These are phyloP conservation scores for Lyophyllum decastes DNA, from an alignment of 768 basidiomycete species.

Conservation along the genomic window DNA sequence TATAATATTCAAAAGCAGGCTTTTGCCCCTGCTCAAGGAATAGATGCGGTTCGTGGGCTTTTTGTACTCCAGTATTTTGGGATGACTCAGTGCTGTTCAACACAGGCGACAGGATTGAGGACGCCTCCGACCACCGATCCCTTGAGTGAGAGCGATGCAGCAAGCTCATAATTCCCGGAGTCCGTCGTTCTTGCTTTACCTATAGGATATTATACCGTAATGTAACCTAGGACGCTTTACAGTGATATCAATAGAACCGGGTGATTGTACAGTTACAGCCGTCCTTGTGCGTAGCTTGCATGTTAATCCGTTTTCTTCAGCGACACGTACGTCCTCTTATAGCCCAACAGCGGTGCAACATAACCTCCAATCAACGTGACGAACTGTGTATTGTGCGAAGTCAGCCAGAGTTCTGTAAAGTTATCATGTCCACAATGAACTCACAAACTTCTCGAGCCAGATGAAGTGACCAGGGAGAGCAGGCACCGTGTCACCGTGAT, in stretches of 20 bases:
- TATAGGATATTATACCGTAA: background rate
- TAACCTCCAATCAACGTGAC: constrained; percentile 29
- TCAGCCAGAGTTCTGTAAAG: no score
- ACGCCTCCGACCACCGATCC: no score
- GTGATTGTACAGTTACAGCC: background rate
- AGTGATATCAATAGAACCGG: no score
- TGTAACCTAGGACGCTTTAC: no score
- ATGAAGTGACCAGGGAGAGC: constrained; percentile 27
- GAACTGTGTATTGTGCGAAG: constrained; percentile 16
- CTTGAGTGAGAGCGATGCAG: background rate
- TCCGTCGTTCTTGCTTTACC: background rate
- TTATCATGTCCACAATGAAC: constrained; percentile 2
- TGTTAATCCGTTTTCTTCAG: constrained; percentile 2
- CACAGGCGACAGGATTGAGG: background rate
- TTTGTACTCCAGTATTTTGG: no score
- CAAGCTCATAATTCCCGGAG: no score
- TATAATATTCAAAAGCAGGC: constrained; percentile 36
- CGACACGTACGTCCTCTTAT: background rate
- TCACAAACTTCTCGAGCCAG: constrained; percentile 29
- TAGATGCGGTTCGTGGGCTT: background rate
- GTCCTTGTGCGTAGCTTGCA: background rate
- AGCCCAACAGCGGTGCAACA: constrained; percentile 8
- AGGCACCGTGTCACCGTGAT: constrained; percentile 28
- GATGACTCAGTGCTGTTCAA: no score
- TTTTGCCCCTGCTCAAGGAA: constrained; percentile 16